Evolutionary conservation across 1,284 basidiomycete genomes (phyloP).

Genomic region (Ceratobasidium theobromae): DNA sequence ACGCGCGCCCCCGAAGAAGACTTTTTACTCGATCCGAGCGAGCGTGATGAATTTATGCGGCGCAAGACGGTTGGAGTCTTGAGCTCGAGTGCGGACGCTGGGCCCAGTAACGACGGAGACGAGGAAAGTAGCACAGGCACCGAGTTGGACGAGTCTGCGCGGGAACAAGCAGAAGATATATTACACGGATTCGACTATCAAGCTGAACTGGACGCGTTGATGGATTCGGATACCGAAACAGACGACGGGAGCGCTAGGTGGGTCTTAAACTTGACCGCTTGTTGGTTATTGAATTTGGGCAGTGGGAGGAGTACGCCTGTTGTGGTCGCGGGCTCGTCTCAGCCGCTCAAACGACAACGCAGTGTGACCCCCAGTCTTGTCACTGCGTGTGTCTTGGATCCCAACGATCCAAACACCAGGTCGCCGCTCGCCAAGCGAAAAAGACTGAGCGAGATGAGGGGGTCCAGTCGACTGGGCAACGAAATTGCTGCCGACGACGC

Average conservation of each 20-base stretch:
- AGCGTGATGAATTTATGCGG: constrained; percentile 39
- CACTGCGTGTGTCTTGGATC: constrained; percentile 45
- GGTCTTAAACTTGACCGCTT: constrained; percentile 6
- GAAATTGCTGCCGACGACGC: neutral
- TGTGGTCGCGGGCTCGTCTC: constrained; percentile 35
- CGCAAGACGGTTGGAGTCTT: constrained; percentile 21
- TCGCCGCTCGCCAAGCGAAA: constrained; percentile 78
- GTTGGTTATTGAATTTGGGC: neutral
- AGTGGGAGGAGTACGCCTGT: constrained; percentile 49
- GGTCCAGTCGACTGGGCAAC: constrained; percentile 14
- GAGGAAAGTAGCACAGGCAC: constrained; percentile 41
- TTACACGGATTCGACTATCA: constrained; percentile 31
- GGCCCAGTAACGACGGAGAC: constrained; percentile 61
- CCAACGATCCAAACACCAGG: constrained; percentile 43
- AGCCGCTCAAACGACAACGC: constrained; percentile 65
- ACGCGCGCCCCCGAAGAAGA: constrained; percentile 36
- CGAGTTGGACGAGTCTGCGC: constrained; percentile 42
- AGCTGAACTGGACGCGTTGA: constrained; percentile 35
- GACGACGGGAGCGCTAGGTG: constrained; percentile 34
- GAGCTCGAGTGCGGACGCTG: constrained; percentile 56
- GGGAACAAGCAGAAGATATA: constrained; percentile 38
- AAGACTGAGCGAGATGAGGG: constrained; percentile 53
- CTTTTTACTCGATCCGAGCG: constrained; percentile 36
- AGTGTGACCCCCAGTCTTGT: constrained; percentile 68
- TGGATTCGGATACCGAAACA: constrained; percentile 36